phyloP scores from a whole-genome alignment of 2,329 filamentous ascomycete genomes.

The Colletotrichum incanum region DNA sequence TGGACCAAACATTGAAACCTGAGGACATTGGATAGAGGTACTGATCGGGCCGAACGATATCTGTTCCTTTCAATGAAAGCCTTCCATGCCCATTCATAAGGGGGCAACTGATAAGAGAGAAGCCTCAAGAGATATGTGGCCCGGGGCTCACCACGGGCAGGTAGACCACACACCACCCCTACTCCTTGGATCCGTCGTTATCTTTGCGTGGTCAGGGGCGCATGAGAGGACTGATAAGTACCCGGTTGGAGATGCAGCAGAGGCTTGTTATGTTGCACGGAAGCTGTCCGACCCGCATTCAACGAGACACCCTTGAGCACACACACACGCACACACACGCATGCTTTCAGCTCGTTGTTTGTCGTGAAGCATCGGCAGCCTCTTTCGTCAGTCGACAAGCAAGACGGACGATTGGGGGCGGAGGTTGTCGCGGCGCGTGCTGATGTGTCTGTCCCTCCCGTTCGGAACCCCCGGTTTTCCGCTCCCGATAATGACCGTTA shows the following conservation, averaged over 20 bases:
- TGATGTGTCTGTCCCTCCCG: not conserved
- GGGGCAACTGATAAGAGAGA: conserved; percentile 11
- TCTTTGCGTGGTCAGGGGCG: conserved; percentile 13
- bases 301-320: not conserved
- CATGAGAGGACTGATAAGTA: conserved; percentile 3
- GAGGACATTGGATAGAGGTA: too few relatives aligned
- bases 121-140: too few relatives aligned
- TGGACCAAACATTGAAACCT: too few relatives aligned
- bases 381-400: not conserved
- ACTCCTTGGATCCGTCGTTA: conserved; percentile 9
- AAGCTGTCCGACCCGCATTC: not conserved
- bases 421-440: not conserved
- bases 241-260: not conserved
- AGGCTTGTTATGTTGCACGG: not conserved
- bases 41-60: not conserved
- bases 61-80: not conserved
- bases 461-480: not conserved
- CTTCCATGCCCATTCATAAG: not conserved
- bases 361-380: not conserved
- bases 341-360: not conserved
- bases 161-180: too few relatives aligned
- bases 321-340: too few relatives aligned
- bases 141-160: too few relatives aligned
- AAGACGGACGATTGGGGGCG: too few relatives aligned
- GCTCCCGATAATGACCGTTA: not conserved